Evolutionary conservation across 129 eudicot genomes (phyloP).

Genomic region (Ambrosia artemisiifolia): DNA sequence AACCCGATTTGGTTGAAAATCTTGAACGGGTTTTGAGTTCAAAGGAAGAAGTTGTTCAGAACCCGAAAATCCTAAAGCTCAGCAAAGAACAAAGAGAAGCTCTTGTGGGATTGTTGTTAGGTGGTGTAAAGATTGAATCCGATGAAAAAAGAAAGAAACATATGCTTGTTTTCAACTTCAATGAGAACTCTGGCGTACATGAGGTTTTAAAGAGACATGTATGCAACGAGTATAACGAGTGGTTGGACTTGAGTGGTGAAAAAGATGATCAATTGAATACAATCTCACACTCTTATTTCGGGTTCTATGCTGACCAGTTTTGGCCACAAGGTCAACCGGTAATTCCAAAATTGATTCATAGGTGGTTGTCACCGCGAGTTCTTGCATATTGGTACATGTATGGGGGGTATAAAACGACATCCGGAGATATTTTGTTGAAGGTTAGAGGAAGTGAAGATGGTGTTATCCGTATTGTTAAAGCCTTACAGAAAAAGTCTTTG

Average conservation of each 20-base stretch:
- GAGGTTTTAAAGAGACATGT: constrained; percentile 49
- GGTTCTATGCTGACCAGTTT: constrained; percentile 78
- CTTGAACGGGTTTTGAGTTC: constrained; percentile 53
- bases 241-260: constrained; percentile 50
- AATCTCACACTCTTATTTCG: constrained; percentile 60
- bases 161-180: constrained; percentile 53
- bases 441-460: constrained; percentile 72
- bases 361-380: constrained; percentile 90
- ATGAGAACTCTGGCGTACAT: constrained; percentile 48
- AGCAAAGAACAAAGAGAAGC: constrained; percentile 78
- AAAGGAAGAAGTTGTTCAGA: constrained; percentile 41
- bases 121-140: constrained; percentile 61
- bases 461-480: constrained; percentile 46
- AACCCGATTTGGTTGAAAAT: constrained; percentile 54
- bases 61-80: constrained; percentile 50
- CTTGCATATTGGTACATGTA: constrained; percentile 99
- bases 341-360: constrained; percentile 72
- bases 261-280: constrained; percentile 45
- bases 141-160: constrained; percentile 53
- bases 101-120: constrained; percentile 72
- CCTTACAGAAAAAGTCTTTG: constrained; percentile 51
- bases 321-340: constrained; percentile 62
- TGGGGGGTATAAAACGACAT: constrained; percentile 73
- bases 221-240: constrained; percentile 61
- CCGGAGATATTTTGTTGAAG: constrained; percentile 83